phyloP scores from a whole-genome alignment of 2,329 filamentous ascomycete species.

The Parascedosporium putredinis region DNA sequence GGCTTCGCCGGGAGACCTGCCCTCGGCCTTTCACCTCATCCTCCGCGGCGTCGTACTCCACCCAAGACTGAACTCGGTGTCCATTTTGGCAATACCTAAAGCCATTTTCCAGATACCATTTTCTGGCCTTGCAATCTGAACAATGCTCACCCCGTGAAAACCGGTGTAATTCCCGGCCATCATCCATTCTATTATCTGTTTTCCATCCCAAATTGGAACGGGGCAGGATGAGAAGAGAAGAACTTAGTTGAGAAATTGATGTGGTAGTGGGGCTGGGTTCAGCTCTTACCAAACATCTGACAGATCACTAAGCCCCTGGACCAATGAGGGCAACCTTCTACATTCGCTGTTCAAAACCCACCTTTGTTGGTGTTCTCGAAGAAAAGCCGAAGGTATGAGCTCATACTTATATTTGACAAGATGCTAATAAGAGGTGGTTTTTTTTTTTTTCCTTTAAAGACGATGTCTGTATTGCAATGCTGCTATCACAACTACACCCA shows the following conservation, averaged over 20 bases:
- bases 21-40: slow-evolving; percentile 58
- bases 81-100: slow-evolving; percentile 71
- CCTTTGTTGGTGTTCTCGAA: too few species aligned
- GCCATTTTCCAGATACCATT: slow-evolving; percentile 66
- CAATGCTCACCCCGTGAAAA: slow-evolving; percentile 45
- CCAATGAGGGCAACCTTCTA: too few species aligned
- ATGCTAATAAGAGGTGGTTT: too few species aligned
- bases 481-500: not conserved
- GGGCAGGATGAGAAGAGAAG: too few species aligned
- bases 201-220: not conserved
- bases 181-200: slow-evolving; percentile 23
- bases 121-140: slow-evolving; percentile 58
- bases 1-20: slow-evolving; percentile 23
- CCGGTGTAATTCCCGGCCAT: slow-evolving; percentile 31
- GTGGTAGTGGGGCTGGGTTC: too few species aligned
- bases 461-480: too few species aligned
- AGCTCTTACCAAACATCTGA: too few species aligned
- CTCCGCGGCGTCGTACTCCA: slow-evolving; percentile 49
- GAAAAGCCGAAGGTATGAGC: too few species aligned
- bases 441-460: not conserved
- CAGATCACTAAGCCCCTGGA: too few species aligned
- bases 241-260: too few species aligned
- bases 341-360: too few species aligned
- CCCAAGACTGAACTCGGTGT: slow-evolving; percentile 62
- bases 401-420: too few species aligned